Percentiles rank a stretch among this genome's conserved stretches.
Evolutionary conservation across 495 filamentous ascomycete genomes (phyloP).

Genomic region (Penicillium paxilli): DNA sequence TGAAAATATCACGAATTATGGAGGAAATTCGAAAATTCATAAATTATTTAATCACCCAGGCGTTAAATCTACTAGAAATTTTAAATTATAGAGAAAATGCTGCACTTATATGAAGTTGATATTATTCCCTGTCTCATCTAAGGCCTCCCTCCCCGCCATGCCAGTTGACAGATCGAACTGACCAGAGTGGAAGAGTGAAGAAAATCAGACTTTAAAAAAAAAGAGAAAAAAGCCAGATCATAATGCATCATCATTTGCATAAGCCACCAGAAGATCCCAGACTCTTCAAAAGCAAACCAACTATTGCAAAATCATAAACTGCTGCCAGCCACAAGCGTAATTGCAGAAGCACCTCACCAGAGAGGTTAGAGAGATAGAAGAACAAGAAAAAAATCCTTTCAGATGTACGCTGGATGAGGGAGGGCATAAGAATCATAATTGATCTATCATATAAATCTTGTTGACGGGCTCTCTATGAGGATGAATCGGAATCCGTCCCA

Average conservation of each 20-base stretch:
- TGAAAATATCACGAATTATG: not conserved
- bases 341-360: too few species aligned
- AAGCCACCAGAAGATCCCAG: not conserved
- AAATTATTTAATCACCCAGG: too few species aligned
- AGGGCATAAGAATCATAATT: not conserved
- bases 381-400: not conserved
- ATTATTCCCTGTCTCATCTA: constrained; percentile 24
- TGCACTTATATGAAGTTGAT: too few species aligned
- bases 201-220: constrained; percentile 3
- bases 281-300: constrained; percentile 1
- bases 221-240: constrained; percentile 3
- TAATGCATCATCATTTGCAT: not conserved
- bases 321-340: too few species aligned
- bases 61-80: not conserved
- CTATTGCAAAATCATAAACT: not conserved
- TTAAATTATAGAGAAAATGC: not conserved
- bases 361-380: not conserved
- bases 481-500: constrained; percentile 40
- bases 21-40: not conserved
- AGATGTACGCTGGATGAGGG: not conserved
- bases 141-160: constrained; percentile 14
- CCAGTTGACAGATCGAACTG: constrained; percentile 4
- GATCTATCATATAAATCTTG: constrained; percentile 5
- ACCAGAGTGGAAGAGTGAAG: constrained; percentile 1
- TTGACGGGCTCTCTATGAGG: constrained; percentile 25